Base-by-base conservation (phyloP, 352 stramenopile genomes). In the Phytophthora podocarpi region DNA sequence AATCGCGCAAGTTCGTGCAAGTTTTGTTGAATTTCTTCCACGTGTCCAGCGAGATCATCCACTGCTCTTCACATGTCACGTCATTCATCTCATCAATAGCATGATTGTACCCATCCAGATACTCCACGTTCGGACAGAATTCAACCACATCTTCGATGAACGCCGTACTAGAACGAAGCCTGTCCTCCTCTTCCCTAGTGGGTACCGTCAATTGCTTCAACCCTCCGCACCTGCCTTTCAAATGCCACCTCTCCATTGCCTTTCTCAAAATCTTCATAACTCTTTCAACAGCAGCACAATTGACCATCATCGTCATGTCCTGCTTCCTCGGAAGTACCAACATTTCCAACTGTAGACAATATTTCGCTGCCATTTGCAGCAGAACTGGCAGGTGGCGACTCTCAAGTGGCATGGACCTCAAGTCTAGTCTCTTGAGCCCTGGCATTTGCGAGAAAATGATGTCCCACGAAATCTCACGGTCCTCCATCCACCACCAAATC, bases 1-100 rank as follows among this genome's bases (percentile, higher is more conserved):
- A 82, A 18, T 76, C 65, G 0, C 46, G 61, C 49, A 84, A 47
- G 23, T 76, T 59, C 3, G 49, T 76, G 40, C 72, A 85, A 5
- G 53, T 67, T 20, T 49, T 55, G 26, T 78, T 76, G 20, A 80
- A 80, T 18, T 39, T 35, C 15, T 74, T 49, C 76, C 72, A 85
- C 18, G 58, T 63, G 1, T 66, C 31, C 9, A 75, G 42, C 28
- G 65, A 59, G 16, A 82, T 60, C 16, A 75, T 57, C 73, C 70
- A 80, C 41, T 78, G 50, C 2, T 80, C 70, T 16, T 63, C 52
- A 42, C 70, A 76, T 12, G 45, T 49, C 4, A 60, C 50, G 20
- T 69, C 61, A 31, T 70, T 65, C 40, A 80, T 43, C 6, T 72
- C 59, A 32, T 79, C 59, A 36, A 77, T 60, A 16, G 57, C 64